Conservation (phyloP, 179 eudicot genomes). For the Beta corolliflora region DNA sequence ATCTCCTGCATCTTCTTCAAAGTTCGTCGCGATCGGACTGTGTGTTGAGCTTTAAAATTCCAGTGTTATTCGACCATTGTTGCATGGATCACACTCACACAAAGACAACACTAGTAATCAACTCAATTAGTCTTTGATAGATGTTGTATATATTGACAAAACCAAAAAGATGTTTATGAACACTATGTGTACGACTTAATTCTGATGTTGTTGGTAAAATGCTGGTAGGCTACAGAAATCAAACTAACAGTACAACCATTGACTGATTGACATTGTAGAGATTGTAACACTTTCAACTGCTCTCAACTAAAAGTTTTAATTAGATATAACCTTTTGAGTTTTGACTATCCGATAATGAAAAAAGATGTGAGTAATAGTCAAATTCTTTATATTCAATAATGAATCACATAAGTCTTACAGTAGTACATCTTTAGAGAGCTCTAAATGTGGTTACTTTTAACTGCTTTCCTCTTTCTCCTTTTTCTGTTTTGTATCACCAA, state of each 20-base stretch:
- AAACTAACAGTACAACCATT: neutral
- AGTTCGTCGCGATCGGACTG: too few species aligned
- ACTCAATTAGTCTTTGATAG: neutral
- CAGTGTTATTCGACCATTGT: too few species aligned
- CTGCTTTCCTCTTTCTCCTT: neutral
- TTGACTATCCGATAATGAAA: slow-evolving; percentile 16
- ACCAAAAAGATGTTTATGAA: neutral
- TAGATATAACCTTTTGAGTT: slow-evolving; percentile 11
- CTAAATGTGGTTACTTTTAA: neutral
- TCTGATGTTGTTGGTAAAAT: neutral
- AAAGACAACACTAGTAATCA: neutral
- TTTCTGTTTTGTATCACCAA: neutral
- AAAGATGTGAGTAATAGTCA: slow-evolving; percentile 5
- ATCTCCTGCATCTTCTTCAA: too few species aligned
- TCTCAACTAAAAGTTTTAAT: slow-evolving; percentile 24
- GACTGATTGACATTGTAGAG: neutral
- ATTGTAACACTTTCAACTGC: slow-evolving; percentile 10
- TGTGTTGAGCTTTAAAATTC: too few species aligned
- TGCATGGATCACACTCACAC: too few species aligned
- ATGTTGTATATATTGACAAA: neutral
- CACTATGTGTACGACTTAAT: neutral
- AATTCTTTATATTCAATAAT: neutral
- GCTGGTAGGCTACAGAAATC: neutral
- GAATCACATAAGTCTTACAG: neutral
- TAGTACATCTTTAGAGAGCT: too few species aligned